Evolutionary conservation across 805 yeast genomes (phyloP), one percentile per base, ranked within the genome.

Genomic region (Metschnikowia bowlesiae): DNA sequence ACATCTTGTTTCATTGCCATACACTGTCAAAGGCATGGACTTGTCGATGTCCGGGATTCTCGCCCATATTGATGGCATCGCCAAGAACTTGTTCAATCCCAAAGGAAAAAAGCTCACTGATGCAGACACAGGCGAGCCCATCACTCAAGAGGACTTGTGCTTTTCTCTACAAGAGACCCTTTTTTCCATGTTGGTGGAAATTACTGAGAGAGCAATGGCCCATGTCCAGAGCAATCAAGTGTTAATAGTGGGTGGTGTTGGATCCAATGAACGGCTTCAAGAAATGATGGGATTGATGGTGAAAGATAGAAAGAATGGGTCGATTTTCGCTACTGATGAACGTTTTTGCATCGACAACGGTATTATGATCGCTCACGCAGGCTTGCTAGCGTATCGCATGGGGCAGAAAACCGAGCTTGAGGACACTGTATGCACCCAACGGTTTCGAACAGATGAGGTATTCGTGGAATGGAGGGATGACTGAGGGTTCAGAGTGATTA

Each of bases 21-120:
- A 94, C 64, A 92, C 99, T 0, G 99, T 94, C 13, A 94, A 94
- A 66, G 99, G 99, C 3, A 94, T 94, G 99, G 99, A 94, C 67
- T 63, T 94, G 50, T 87, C 96, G 45, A 89, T 94, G 96, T 87
- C 96, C 57, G 99, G 99, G 8, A 89, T 94, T 39, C 70, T 94
- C 51, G 97, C 91, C 13, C 83, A 81, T 62, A 81, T 94, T 46
- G 98, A 92, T 59, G 79, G 78, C 30, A 67, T 91, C 16, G 97
- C 97, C 0, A 78, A 82, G 51, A 92, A 85, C 57, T 66, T 88
- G 53, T 81, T 84, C 62, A 75, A 78, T 10, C 51, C 52, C 8
- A 68, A 67, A 48, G 70, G 69, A 43, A 76, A 74, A 53, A 69
- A 70, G 54, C 63, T 66, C 30, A 57, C 71, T 33, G 73, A 68